These are phyloP conservation scores for Claviceps purpurea DNA, from an alignment of 2,329 filamentous ascomycete genomes.

Conservation along the genomic window DNA sequence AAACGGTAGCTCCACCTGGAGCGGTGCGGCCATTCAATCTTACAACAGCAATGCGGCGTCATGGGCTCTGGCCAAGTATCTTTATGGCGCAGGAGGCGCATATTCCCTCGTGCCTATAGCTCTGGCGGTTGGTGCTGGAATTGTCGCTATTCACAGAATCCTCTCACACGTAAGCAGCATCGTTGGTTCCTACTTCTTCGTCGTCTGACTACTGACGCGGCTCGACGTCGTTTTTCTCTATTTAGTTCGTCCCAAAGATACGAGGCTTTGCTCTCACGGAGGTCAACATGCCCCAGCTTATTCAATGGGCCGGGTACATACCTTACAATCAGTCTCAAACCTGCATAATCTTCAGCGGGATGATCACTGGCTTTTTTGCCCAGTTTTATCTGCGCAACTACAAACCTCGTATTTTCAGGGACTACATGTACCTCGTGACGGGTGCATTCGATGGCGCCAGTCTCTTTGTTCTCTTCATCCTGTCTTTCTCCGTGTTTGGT, in stretches of 20 bases:
- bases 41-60: slow-evolving; percentile 25
- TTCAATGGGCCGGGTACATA: slow-evolving; percentile 4
- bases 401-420: slow-evolving; percentile 35
- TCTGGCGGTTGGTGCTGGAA: slow-evolving; percentile 27
- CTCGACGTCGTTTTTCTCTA: background rate
- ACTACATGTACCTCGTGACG: slow-evolving; percentile 39
- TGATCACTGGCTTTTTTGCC: slow-evolving; percentile 31
- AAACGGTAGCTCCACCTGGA: slow-evolving; percentile 31
- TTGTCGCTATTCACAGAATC: slow-evolving; percentile 6
- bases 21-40: slow-evolving; percentile 32
- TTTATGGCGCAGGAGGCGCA: slow-evolving; percentile 25
- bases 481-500: slow-evolving; percentile 43
- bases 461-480: slow-evolving; percentile 14
- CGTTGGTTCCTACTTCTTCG: too few species aligned
- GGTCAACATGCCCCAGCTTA: slow-evolving; percentile 3
- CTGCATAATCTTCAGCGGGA: slow-evolving; percentile 35
- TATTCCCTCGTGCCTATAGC: slow-evolving; percentile 26
- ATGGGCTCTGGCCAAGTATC: slow-evolving; percentile 23
- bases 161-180: background rate
- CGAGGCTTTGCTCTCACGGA: background rate
- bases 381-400: slow-evolving; percentile 42
- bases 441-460: slow-evolving; percentile 41
- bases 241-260: slow-evolving; percentile 3
- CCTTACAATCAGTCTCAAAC: slow-evolving; percentile 30
- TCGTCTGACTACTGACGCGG: background rate